Percentiles rank a stretch among this genome's conserved stretches.
Conservation (phyloP, 352 stramenopile genomes). For the Phytophthora vignae region DNA sequence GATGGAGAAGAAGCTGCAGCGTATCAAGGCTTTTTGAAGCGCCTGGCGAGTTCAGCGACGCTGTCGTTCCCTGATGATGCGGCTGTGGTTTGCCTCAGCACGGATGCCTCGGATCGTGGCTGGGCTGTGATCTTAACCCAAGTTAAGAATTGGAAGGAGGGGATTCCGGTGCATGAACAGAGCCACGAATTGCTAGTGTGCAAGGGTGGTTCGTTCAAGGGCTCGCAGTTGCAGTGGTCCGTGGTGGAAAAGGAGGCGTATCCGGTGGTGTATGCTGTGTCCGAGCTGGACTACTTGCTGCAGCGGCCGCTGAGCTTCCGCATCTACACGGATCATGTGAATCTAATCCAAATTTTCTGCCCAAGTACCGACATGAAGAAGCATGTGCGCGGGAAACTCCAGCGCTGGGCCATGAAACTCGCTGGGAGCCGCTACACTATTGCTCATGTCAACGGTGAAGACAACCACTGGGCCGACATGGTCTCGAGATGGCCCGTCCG, state of each 20-base stretch:
- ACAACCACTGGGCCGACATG: background rate
- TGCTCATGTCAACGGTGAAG: background rate
- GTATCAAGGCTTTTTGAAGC: background rate
- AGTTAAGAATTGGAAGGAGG: background rate
- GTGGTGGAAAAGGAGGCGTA: background rate
- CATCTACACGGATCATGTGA: background rate
- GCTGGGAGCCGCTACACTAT: background rate
- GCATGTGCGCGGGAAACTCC: conserved; percentile 8
- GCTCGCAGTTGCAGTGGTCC: background rate
- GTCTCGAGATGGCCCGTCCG: background rate
- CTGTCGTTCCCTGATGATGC: background rate
- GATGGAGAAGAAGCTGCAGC: background rate
- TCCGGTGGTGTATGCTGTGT: background rate
- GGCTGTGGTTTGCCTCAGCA: background rate
- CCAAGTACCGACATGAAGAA: background rate
- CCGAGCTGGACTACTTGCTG: background rate
- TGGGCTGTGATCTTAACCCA: background rate
- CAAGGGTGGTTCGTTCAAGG: background rate
- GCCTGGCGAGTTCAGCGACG: background rate
- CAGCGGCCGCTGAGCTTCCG: background rate
- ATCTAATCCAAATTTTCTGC: background rate
- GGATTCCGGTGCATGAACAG: background rate
- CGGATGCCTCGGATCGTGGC: background rate
- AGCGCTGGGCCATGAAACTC: conserved; percentile 4
- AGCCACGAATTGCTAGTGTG: background rate